phyloP scores from a whole-genome alignment of 1,284 basidiomycete genomes.

The Laetiporus sulphureus region DNA sequence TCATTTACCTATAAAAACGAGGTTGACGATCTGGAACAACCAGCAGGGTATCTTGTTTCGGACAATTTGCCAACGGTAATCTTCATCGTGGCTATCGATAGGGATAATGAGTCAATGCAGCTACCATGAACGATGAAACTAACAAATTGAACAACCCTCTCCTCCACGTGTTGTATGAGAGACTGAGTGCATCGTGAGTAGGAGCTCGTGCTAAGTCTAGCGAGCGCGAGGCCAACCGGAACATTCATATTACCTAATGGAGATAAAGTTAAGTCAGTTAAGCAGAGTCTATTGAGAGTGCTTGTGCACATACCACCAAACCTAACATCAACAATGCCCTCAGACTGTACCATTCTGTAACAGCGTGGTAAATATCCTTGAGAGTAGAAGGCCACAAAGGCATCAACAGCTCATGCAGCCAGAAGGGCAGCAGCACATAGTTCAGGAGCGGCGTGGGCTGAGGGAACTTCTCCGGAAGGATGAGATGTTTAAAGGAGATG shows the following conservation, averaged over 20 bases:
- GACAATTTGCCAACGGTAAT: constrained; percentile 87
- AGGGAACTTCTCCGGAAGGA: constrained; percentile 96
- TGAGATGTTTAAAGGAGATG: constrained; percentile 96
- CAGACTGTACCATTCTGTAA: constrained; percentile 48
- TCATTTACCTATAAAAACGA: constrained; percentile 76
- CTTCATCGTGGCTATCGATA: constrained; percentile 67
- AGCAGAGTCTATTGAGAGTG: not conserved
- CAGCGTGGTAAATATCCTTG: constrained; percentile 34
- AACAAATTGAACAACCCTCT: constrained; percentile 78
- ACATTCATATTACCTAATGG: constrained; percentile 61
- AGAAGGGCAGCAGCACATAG: constrained; percentile 85
- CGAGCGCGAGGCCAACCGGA: constrained; percentile 32
- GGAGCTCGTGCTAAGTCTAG: not conserved
- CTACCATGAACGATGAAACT: no score
- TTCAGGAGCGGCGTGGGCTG: constrained; percentile 90
- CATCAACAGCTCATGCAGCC: constrained; percentile 41
- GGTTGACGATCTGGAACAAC: constrained; percentile 78
- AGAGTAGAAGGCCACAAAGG: constrained; percentile 55
- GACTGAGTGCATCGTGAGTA: not conserved
- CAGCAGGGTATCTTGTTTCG: constrained; percentile 58
- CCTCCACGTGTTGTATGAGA: constrained; percentile 81
- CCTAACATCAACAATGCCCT: constrained; percentile 67
- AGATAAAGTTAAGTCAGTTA: not conserved
- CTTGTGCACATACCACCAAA: constrained; percentile 42
- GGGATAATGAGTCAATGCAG: no score